Percentiles rank a stretch among this genome's conserved stretches.
phyloP scores from a whole-genome alignment of 2,329 filamentous ascomycete genomes.

The Aspergillus neoniger region DNA sequence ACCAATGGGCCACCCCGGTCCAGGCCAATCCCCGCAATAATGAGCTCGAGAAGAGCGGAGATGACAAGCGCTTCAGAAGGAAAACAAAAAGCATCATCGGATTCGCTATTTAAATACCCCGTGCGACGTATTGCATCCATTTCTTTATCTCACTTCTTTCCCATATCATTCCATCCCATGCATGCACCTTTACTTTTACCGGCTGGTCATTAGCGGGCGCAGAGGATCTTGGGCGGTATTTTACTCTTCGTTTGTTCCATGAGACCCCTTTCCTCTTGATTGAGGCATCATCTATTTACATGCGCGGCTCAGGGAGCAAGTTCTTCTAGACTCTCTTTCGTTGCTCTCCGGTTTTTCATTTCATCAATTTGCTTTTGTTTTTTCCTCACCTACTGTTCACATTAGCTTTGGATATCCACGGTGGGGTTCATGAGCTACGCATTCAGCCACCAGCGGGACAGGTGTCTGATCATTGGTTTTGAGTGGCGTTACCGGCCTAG shows the following conservation, averaged over 20 bases:
- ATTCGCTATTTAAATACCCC: slow-evolving; percentile 19
- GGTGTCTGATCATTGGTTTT: slow-evolving; percentile 14
- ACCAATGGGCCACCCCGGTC: slow-evolving; percentile 36
- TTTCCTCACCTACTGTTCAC: slow-evolving; percentile 6
- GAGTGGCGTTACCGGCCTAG: slow-evolving; percentile 7
- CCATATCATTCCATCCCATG: slow-evolving; percentile 18
- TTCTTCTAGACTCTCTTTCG: slow-evolving; percentile 3
- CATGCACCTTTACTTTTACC: slow-evolving; percentile 31
- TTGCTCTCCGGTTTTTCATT: neutral
- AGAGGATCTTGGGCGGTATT: slow-evolving; percentile 38
- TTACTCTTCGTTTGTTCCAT: slow-evolving; percentile 19
- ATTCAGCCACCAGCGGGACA: slow-evolving; percentile 18
- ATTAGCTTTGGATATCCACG: slow-evolving; percentile 18
- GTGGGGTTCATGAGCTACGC: slow-evolving; percentile 20
- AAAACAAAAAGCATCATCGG: neutral
- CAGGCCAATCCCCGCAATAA: slow-evolving; percentile 29
- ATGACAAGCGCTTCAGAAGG: neutral
- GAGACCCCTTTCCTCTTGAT: slow-evolving; percentile 10
- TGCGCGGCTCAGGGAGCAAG: neutral
- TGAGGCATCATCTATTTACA: slow-evolving; percentile 3
- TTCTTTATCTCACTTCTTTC: slow-evolving; percentile 13
- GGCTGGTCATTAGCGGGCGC: slow-evolving; percentile 43
- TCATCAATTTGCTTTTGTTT: neutral
- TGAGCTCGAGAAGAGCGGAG: slow-evolving; percentile 9
- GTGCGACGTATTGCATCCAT: slow-evolving; percentile 18